Base-by-base conservation (phyloP, 164 flowering plant genomes). In the Vitis labrusca region DNA sequence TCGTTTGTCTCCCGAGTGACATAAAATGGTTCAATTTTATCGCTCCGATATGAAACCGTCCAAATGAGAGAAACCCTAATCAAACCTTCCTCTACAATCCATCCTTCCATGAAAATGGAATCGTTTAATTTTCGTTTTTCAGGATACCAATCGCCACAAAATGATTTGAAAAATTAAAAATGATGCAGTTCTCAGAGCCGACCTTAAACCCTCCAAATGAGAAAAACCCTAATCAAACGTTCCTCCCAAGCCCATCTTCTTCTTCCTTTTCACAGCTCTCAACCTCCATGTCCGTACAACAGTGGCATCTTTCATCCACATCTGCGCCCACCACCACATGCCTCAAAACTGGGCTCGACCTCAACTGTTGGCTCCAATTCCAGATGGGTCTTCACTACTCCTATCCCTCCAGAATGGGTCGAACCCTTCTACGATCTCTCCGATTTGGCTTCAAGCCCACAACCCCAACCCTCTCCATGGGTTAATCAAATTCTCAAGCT, bases 351-450 rank as follows among this genome's bases (percentile, higher is more conserved):
- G 50, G 11, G 3, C 47, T 59, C 71, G 37, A 50, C 8, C 19
- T 14, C 76, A 27, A 51, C 10, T 63, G 47, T 57, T 48, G 7
- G 12, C 59, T 52, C 74, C 23, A 70, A 58, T 47, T 49, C 73
- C 72, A 84, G 82, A 70, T 74, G 69, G 72, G 73, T 77, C n/a
- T 79, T 74, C 66, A 71, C 87, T 67, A 49, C 63, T 65, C 61
- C 81, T 65, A 81, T 81, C 23, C 97, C 96, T 58, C 92, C 92
- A 29, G 98, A 93, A 81, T 90, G 96, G 97, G 70, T 94, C 16
- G 90, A 89, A 53, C 99, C 96, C 50, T 78, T 83, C 68, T 61
- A 55, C 59, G 85, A 88, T 60, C 57, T 88, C 66, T 91, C 94
- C 2, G 94, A 87, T 71, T 69, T 92, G 56, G 78, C 74, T 52